A percentile compares a stretch with the other conserved stretches of the same genome.
These are phyloP conservation scores for Choiromyces venosus DNA, from an alignment of 495 filamentous ascomycete species.

Conservation along the genomic window DNA sequence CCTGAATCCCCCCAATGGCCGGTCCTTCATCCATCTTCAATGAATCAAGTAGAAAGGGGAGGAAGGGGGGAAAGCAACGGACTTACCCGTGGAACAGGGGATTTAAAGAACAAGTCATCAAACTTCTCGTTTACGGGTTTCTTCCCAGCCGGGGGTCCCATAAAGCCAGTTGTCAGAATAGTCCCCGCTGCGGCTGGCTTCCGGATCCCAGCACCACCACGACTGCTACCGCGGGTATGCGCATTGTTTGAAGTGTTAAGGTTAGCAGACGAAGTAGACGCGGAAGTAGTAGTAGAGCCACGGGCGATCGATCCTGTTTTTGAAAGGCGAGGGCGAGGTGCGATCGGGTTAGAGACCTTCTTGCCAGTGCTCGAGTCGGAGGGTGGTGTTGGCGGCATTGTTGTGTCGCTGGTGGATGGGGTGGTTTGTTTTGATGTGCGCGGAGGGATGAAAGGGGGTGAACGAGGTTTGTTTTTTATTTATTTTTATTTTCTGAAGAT, in stretches of 20 bases:
- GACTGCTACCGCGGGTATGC: background rate
- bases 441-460: background rate
- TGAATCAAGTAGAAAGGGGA: background rate
- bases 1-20: slow-evolving; percentile 2
- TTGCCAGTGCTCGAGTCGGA: background rate
- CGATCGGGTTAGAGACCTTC: background rate
- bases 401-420: background rate
- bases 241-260: background rate
- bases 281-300: background rate
- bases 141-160: slow-evolving; percentile 13
- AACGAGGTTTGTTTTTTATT: no score
- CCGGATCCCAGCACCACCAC: background rate
- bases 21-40: background rate
- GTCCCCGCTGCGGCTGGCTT: slow-evolving; percentile 1
- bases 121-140: slow-evolving; percentile 24
- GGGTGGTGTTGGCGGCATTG: background rate
- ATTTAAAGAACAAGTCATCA: slow-evolving; percentile 26
- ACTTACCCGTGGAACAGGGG: slow-evolving; percentile 22
- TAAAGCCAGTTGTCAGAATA: background rate
- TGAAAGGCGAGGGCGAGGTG: background rate
- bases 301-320: background rate
- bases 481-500: background rate
- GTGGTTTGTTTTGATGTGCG: background rate
- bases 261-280: background rate
- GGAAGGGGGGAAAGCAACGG: no score